Evolutionary conservation across 441 rosid species (phyloP), one percentile per base, ranked within the genome.

Genomic region (Viola pubescens): DNA sequence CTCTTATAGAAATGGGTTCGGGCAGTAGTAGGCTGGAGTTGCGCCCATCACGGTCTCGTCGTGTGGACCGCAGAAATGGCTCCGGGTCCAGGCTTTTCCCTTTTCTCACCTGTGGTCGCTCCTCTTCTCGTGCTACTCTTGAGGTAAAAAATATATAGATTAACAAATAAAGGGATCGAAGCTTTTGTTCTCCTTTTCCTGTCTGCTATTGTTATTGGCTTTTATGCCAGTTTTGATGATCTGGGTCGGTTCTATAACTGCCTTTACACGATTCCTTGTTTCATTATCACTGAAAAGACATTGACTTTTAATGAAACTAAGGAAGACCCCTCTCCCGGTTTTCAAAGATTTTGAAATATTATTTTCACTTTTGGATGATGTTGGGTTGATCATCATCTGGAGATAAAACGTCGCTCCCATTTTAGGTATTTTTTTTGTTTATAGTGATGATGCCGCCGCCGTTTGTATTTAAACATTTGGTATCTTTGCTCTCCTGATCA

Each of bases 21-120:
- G 64, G 77, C 67, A 75, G 60, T 62, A 82, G 87, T 52, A 76
- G 82, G 52, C 46, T 68, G 52, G 76, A 74, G 70, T 58, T 79
- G 43, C 59, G 59, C 56, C 60, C 70, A 9, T 46, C 73, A 12
- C 56, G 69, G 65, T 37, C 64, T 19, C 70, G 34, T 26, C 34
- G 74, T 40, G 58, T 42, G 54, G 75, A 62, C 64, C 80, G 73
- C 53, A 3, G 62, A 9, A 3, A 48, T 9, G 10, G 8, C 52
- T 63, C 62, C 51, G 53, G 64, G 9, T 62, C 65, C 67, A 64
- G 64, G 26, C 53, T 82, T 50, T 67, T 79, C 43, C 75, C 80
- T 56, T 52, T 77, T 58, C 55, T 78, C 61, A 2, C 69, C 63
- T 83, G 89, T 19, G 80, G 84, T 40, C 64, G 47, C 63, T 82